Percentiles rank a stretch among this genome's conserved stretches.
These are phyloP conservation scores for Angophora floribunda DNA, from an alignment of 345 rosid genomes.

Conservation along the genomic window DNA sequence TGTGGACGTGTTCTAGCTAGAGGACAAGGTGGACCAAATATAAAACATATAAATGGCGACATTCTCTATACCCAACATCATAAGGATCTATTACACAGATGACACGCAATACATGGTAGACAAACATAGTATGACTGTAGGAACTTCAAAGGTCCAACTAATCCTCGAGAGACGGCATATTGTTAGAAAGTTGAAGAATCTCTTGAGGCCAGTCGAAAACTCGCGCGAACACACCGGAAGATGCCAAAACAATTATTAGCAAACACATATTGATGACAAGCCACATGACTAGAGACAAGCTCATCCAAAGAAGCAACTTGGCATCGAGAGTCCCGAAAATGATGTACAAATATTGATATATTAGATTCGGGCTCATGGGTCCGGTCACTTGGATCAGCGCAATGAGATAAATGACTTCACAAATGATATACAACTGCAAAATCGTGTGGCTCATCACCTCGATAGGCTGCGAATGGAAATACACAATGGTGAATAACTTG, in stretches of 20 bases:
- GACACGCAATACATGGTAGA: rapidly evolving
- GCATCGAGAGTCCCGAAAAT: rapidly evolving
- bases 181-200: rapidly evolving
- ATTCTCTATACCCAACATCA: no score
- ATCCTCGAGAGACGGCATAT: background rate
- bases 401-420: no score
- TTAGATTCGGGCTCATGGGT: rapidly evolving
- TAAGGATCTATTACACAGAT: rapidly evolving
- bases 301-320: background rate
- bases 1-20: no score
- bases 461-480: background rate
- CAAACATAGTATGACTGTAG: rapidly evolving
- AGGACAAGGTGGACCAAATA: background rate
- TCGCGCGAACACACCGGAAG: rapidly evolving
- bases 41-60: rapidly evolving
- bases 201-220: background rate
- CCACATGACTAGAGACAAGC: background rate
- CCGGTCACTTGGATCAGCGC: rapidly evolving
- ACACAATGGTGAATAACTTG: rapidly evolving
- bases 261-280: background rate
- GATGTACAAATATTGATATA: background rate
- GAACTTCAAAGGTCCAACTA: background rate
- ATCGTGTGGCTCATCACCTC: rapidly evolving
- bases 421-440: no score
- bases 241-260: background rate